Conservation (phyloP, 1,139 yeast genomes). For the Wickerhamomyces sp. region DNA sequence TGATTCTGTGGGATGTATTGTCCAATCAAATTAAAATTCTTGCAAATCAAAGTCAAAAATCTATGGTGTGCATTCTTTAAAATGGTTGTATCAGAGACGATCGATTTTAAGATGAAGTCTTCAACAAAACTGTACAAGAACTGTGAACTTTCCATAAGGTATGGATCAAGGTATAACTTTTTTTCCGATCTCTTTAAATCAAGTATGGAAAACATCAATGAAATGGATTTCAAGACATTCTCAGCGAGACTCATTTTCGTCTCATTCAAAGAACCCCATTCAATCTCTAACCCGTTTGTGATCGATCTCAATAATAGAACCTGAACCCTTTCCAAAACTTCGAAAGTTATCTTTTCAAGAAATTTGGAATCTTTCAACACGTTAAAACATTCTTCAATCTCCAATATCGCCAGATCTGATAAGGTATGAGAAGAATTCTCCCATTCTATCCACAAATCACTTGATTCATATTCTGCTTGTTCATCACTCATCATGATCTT, state of each 20-base stretch:
- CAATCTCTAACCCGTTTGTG: constrained; percentile 18
- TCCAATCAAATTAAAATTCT: constrained; percentile 15
- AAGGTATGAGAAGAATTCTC: constrained; percentile 16
- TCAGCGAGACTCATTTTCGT: constrained; percentile 9
- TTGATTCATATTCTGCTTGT: constrained; percentile 17
- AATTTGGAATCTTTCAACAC: constrained; percentile 16
- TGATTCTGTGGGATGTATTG: constrained; percentile 20
- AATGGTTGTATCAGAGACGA: constrained; percentile 5
- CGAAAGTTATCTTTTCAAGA: constrained; percentile 17
- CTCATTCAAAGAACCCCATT: constrained; percentile 13
- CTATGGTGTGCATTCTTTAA: constrained; percentile 9
- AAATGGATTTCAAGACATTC: constrained; percentile 34
- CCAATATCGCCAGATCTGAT: constrained; percentile 13
- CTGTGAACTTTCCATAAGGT: constrained; percentile 36
- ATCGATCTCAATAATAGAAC: constrained; percentile 23
- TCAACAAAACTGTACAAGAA: constrained; percentile 35
- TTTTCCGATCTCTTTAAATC: constrained; percentile 37
- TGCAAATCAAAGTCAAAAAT: constrained; percentile 13
- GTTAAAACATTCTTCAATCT: constrained; percentile 20
- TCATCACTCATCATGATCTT: constrained; percentile 18
- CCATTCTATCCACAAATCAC: constrained; percentile 21
- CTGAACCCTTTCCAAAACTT: constrained; percentile 25
- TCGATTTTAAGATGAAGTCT: constrained; percentile 27
- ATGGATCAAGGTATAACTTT: constrained; percentile 40
- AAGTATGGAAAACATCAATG: constrained; percentile 38